Evolutionary conservation across 2,329 filamentous ascomycete species (phyloP), one percentile per base, ranked within the genome.

Genomic region (Ceratocystis albifundus): DNA sequence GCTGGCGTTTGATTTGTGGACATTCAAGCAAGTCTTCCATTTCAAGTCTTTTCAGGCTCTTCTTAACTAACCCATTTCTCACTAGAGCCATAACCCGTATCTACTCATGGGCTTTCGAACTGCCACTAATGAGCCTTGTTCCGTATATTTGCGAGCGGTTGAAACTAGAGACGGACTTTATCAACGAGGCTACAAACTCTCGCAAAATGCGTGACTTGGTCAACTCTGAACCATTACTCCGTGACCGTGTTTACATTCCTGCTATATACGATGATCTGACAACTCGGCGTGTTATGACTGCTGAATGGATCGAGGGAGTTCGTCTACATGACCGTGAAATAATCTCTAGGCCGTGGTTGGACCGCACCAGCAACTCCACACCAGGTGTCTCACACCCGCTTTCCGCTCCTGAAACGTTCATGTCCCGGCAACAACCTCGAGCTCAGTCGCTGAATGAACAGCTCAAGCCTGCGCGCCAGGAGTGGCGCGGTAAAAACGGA

Each of bases 271-370:
- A 86, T 3, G 90, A 96, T 68, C 82, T 96, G 32, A 91, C 85
- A 64, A 91, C 88, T 17, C 88, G 81, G 73, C 83, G 94, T 46
- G 86, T 99, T 62, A 87, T 99, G 79, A 95, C 92, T 0, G 91
- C 93, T 0, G 94, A 99, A 74, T 99, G 94, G 94, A 95, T 99
- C 68, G 94, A 99, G 76, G 94, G 94, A 5, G 85, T 96, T 1
- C 83, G 92, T 1, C 80, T 99, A 1, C 96, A 92, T 90, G 93
- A 97, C 72, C 95, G 95, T 74, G 85, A 89, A 67, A 82, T 87
- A 65, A 87, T 96, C 73, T 88, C 85, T 0, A 81, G 82, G 2
- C 80, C 83, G 3, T 97, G 94, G 93, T 77, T 86, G 46, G 92
- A 91, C 25, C 88, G 89, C 5, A 83, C 85, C 77, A 84, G 87